These are phyloP conservation scores for Hymenoscyphus fructigenus DNA, from an alignment of 2,329 filamentous ascomycete genomes.

Conservation along the genomic window DNA sequence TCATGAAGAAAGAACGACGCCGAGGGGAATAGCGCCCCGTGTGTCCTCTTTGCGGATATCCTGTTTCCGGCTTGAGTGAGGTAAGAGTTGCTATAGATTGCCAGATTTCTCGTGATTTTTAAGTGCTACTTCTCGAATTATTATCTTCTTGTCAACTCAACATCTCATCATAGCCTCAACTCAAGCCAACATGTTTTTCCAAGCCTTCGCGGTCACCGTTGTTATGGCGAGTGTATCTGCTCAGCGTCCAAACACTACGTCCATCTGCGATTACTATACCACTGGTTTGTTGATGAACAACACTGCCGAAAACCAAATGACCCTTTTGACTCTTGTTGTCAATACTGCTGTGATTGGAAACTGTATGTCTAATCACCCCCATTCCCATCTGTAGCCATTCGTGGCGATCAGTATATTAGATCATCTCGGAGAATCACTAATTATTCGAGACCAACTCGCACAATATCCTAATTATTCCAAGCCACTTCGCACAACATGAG, in stretches of 20 bases:
- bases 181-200: conserved; percentile 27
- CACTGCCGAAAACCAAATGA: conserved; percentile 57
- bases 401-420: no score
- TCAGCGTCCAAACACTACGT: conserved; percentile 48
- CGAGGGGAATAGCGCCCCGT: not conserved
- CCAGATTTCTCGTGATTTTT: not conserved
- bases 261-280: conserved; percentile 65
- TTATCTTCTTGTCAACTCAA: not conserved
- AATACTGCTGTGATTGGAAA: conserved; percentile 66
- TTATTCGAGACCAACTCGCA: no score
- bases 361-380: conserved; percentile 40
- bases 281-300: conserved; percentile 58
- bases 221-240: conserved; percentile 23
- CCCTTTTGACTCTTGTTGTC: conserved; percentile 55
- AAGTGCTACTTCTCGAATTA: not conserved
- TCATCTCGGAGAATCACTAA: no score
- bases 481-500: no score
- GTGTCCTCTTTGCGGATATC: not conserved
- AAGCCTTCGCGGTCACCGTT: conserved; percentile 21
- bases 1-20: not conserved
- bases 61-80: not conserved
- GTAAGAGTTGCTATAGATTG: not conserved
- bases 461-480: no score
- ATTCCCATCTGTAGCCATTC: not conserved
- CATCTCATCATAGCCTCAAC: not conserved